These are phyloP conservation scores for Paecilomyces sp. DNA, from an alignment of 2,329 filamentous ascomycete species.

Conservation along the genomic window DNA sequence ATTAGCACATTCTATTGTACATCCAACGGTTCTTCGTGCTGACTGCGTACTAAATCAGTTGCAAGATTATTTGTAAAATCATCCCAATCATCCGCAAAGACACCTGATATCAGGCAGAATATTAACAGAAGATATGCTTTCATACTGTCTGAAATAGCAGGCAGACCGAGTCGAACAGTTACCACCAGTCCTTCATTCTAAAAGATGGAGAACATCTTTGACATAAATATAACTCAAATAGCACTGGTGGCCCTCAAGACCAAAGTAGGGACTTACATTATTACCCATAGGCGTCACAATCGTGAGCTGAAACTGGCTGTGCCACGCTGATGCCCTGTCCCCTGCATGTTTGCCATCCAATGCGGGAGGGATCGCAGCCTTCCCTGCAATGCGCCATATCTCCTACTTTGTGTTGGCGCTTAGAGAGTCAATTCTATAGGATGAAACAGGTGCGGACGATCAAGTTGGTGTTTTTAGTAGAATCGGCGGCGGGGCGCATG, in stretches of 20 bases:
- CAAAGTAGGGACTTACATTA: not conserved
- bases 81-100: slow-evolving; percentile 24
- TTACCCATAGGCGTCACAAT: not conserved
- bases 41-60: slow-evolving; percentile 26
- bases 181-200: not conserved
- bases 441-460: not conserved
- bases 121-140: slow-evolving; percentile 2
- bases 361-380: not conserved
- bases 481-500: not conserved
- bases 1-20: not conserved
- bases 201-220: not conserved
- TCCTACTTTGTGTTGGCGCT: not conserved
- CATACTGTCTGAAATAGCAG: not conserved
- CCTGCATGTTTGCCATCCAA: not conserved
- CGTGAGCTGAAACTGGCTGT: not conserved
- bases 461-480: not conserved
- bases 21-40: not conserved
- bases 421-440: not conserved
- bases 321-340: not conserved
- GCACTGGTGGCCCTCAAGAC: not conserved
- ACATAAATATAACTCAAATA: not conserved
- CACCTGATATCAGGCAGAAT: slow-evolving; percentile 12
- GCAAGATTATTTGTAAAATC: slow-evolving; percentile 34
- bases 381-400: not conserved
- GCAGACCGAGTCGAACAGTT: not conserved